These are phyloP conservation scores for Isoetes engelmannii DNA, from an alignment of 83 land plant species.

Conservation along the genomic window DNA sequence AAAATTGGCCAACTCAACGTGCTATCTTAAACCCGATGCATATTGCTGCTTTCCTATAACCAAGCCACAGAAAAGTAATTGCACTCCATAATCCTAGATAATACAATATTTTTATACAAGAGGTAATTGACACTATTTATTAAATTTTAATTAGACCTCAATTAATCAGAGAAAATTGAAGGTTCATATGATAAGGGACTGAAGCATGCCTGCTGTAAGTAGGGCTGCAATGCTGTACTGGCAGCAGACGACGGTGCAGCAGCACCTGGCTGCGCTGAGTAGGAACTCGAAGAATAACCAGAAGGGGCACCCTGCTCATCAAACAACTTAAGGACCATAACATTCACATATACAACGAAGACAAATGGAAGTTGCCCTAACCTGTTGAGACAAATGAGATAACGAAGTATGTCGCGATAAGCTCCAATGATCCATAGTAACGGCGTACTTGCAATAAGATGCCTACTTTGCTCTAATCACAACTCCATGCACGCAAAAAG, in stretches of 20 bases:
- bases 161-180: background rate
- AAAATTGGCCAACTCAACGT: background rate
- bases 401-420: conserved; percentile 6
- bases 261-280: conserved; percentile 20
- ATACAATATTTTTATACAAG: too few species aligned
- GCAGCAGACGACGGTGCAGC: conserved; percentile 26
- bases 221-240: conserved; percentile 23
- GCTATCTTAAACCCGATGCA: background rate
- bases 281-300: conserved; percentile 22
- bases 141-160: too few species aligned
- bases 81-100: too few species aligned
- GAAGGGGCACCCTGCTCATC: conserved; percentile 19
- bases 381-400: background rate
- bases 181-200: background rate
- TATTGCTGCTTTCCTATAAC: background rate
- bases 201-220: conserved; percentile 17
- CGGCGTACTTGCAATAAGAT: background rate
- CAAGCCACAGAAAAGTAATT: background rate
- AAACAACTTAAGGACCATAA: background rate
- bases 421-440: conserved; percentile 14
- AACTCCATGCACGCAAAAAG: too few species aligned
- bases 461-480: too few species aligned
- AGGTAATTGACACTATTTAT: too few species aligned
- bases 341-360: background rate
- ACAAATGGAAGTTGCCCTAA: background rate